These are phyloP conservation scores for Pseudovirgaria hyperparasitica DNA, from an alignment of 2,329 filamentous ascomycete genomes.

Conservation along the genomic window DNA sequence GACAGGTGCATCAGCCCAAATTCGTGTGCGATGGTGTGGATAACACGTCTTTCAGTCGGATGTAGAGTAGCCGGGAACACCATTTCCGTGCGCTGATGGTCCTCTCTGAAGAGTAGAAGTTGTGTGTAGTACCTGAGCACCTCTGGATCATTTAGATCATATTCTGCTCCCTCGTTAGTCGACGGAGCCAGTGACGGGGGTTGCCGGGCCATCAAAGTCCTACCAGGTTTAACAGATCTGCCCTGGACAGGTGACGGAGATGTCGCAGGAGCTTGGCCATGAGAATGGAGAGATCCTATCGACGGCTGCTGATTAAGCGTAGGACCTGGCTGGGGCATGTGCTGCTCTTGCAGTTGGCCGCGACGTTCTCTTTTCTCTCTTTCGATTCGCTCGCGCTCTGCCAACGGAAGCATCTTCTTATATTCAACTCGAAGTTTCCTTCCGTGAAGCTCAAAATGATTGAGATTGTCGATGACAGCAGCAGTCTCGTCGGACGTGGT, in stretches of 20 bases:
- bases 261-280: constrained; percentile 42
- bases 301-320: constrained; percentile 76
- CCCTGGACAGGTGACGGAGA: constrained; percentile 57
- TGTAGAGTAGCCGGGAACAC: constrained; percentile 73
- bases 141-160: constrained; percentile 84
- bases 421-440: constrained; percentile 93
- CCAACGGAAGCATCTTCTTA: constrained; percentile 97
- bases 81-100: constrained; percentile 61
- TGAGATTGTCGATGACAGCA: constrained; percentile 83
- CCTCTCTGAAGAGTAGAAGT: constrained; percentile 77
- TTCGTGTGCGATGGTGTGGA: constrained; percentile 90
- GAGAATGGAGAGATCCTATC: constrained; percentile 62
- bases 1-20: constrained; percentile 88
- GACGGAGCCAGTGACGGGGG: constrained; percentile 8
- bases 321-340: constrained; percentile 53
- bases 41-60: constrained; percentile 73
- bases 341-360: constrained; percentile 93
- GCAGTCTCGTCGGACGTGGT: constrained; percentile 90
- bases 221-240: constrained; percentile 34
- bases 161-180: constrained; percentile 37
- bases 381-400: constrained; percentile 90
- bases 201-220: constrained; percentile 10
- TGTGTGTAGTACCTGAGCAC: constrained; percentile 85
- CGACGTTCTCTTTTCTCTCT: constrained; percentile 92
- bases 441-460: constrained; percentile 89